These are phyloP conservation scores for Hondaea fermentalgiana DNA, from an alignment of 108 stramenopile genomes.

Conservation along the genomic window DNA sequence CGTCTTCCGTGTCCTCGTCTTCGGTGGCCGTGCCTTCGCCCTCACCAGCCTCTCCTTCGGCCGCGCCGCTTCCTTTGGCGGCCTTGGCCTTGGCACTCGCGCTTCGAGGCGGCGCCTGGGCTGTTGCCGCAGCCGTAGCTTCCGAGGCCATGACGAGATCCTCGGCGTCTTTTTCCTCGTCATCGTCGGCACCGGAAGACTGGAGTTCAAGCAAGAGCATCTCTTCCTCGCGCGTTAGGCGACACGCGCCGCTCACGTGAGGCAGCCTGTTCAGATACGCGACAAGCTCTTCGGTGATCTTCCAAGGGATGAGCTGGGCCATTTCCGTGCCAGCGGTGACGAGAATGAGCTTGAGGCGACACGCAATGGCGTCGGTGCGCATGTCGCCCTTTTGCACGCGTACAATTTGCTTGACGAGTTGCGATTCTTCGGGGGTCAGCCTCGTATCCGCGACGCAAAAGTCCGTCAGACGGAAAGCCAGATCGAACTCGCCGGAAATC, in stretches of 20 bases:
- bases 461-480: neutral
- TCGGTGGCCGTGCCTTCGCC: neutral
- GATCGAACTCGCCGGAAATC: conserved; percentile 9
- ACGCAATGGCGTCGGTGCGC: conserved; percentile 8
- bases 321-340: conserved; percentile 6
- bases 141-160: neutral
- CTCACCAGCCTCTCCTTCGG: neutral
- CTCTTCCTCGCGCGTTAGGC: conserved; percentile 78
- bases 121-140: neutral
- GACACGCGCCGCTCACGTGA: conserved; percentile 74
- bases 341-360: neutral
- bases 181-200: neutral
- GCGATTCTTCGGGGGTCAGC: neutral
- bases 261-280: conserved; percentile 70
- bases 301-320: conserved; percentile 3
- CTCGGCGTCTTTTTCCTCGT: neutral
- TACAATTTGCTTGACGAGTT: neutral
- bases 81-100: too few relatives aligned
- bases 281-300: neutral
- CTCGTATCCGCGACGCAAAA: conserved; percentile 7
- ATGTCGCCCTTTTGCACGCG: neutral
- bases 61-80: neutral
- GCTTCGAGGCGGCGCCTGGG: neutral
- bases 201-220: conserved; percentile 57
- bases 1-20: neutral